Base-by-base conservation (phyloP, 1,284 basidiomycete genomes). In the Marasmius oreades region DNA sequence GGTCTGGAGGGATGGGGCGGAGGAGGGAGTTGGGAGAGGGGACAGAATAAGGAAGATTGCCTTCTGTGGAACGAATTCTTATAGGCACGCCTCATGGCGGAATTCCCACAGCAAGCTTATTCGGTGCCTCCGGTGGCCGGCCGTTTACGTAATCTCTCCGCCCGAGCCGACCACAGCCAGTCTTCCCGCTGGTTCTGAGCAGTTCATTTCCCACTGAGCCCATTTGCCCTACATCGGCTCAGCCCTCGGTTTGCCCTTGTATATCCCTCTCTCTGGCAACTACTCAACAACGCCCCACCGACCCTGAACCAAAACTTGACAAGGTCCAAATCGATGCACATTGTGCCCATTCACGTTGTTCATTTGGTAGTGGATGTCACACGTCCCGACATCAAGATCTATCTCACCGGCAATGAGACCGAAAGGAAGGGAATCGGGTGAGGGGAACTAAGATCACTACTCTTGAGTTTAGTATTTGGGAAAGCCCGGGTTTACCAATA, bases 11-110 rank as follows among this genome's bases (percentile, higher is more conserved):
- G 67, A 62, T 37, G 46, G 43, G 63, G 66, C 61, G 66, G 58
- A 61, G 58, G 61, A 58, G 47, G 54, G 58, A 45, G 58, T 26
- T 23, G 46, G 42, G 55, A 42, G 44, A 64, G 62, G 62, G 62
- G 61, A 66, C 65, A 58, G 65, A 64, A 65, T 66, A 63, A 64
- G 64, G 62, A 61, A 59, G 66, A 62, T 65, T 64, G 46, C 24
- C 48, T 55, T 59, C 58, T 58, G 59, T 46, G 62, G 60, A 42
- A 54, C 55, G 54, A 59, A 57, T 59, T 62, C 58, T 50, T 37
- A 50, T 28, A 31, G 10, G 45, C 58, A 57, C 46, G 36, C 22
- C 24, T 51, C 43, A 31, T 55, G 54, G 44, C 22, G n/a, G n/a
- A 23, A 24, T 39, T 43, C 33, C 47, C 33, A n/a, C 47, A 50